A percentile compares a stretch with the other conserved stretches of the same genome.
Evolutionary conservation across 768 basidiomycete genomes (phyloP).

Genomic region (Mycena galopus): DNA sequence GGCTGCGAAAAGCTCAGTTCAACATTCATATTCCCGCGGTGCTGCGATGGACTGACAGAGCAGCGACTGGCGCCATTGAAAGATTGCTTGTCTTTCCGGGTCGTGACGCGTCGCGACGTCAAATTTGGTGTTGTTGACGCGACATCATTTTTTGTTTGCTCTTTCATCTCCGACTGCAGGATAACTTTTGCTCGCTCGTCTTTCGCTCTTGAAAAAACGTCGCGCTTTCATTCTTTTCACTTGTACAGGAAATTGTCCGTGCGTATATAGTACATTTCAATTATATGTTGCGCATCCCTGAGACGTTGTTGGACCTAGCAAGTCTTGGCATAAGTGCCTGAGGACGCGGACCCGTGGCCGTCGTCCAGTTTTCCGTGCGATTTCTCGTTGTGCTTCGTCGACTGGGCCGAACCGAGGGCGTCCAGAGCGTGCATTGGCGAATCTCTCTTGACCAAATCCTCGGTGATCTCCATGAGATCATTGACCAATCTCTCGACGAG

Average conservation of each 20-base stretch:
- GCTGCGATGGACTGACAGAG: slow-evolving; percentile 10
- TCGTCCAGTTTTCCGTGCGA: slow-evolving; percentile 60
- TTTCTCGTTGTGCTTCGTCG: slow-evolving; percentile 51
- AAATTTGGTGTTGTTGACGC: slow-evolving; percentile 46
- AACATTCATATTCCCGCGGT: not conserved
- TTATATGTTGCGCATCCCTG: not conserved
- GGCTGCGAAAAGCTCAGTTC: slow-evolving; percentile 33
- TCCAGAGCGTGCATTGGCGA: slow-evolving; percentile 68
- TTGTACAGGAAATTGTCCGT: not conserved
- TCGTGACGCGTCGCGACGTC: slow-evolving; percentile 25
- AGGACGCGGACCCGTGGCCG: slow-evolving; percentile 60
- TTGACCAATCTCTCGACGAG: slow-evolving; percentile 73
- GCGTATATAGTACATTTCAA: slow-evolving; percentile 1
- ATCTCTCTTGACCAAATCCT: slow-evolving; percentile 62
- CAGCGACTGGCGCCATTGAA: slow-evolving; percentile 11
- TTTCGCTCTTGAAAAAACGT: too few relatives aligned
- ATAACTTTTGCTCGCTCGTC: too few relatives aligned
- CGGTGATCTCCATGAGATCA: slow-evolving; percentile 80
- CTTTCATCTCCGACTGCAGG: too few relatives aligned
- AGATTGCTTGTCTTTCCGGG: not conserved
- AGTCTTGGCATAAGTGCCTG: slow-evolving; percentile 77
- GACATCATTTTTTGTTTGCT: too few relatives aligned
- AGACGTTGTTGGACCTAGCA: slow-evolving; percentile 59
- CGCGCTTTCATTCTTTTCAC: too few relatives aligned
- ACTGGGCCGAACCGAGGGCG: slow-evolving; percentile 49